A percentile compares a stretch with the other conserved stretches of the same genome.
These are phyloP conservation scores for Aristolochia californica DNA, from an alignment of 164 flowering plant genomes.

Conservation along the genomic window DNA sequence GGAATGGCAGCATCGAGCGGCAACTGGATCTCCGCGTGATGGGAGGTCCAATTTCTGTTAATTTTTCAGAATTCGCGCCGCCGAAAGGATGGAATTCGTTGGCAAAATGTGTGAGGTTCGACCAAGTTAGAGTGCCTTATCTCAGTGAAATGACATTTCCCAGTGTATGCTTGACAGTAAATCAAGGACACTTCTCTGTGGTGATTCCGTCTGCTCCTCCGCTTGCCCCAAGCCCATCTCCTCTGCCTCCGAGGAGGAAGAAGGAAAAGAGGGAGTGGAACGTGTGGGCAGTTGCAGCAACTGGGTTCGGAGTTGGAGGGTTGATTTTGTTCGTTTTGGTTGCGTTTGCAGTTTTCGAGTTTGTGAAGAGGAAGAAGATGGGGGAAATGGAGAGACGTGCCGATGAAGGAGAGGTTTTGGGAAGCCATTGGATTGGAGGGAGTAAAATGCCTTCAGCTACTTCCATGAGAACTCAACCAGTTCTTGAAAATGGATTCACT, in stretches of 20 bases:
- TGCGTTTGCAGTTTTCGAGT: conserved; percentile 10
- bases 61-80: conserved; percentile 12
- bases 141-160: conserved; percentile 17
- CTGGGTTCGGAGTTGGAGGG: conserved; percentile 24
- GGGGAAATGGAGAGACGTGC: conserved; percentile 43
- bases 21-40: conserved; percentile 17
- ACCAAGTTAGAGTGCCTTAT: conserved; percentile 28
- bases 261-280: conserved; percentile 21
- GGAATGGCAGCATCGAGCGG: conserved; percentile 6
- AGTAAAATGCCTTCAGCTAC: conserved; percentile 63
- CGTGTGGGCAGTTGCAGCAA: conserved; percentile 30
- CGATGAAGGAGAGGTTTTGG: conserved; percentile 41
- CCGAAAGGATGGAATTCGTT: conserved; percentile 5
- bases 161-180: conserved; percentile 20
- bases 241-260: conserved; percentile 1
- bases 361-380: conserved; percentile 26
- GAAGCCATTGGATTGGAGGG: conserved; percentile 36
- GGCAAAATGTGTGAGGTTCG: conserved; percentile 39
- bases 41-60: conserved; percentile 26
- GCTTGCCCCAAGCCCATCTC: not conserved
- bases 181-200: conserved; percentile 36
- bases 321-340: conserved; percentile 24
- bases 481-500: conserved; percentile 33
- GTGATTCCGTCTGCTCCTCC: conserved; percentile 23
- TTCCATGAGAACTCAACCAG: conserved; percentile 49